These are phyloP conservation scores for Colletotrichum sp. DNA, from an alignment of 2,329 filamentous ascomycete genomes.

Conservation along the genomic window DNA sequence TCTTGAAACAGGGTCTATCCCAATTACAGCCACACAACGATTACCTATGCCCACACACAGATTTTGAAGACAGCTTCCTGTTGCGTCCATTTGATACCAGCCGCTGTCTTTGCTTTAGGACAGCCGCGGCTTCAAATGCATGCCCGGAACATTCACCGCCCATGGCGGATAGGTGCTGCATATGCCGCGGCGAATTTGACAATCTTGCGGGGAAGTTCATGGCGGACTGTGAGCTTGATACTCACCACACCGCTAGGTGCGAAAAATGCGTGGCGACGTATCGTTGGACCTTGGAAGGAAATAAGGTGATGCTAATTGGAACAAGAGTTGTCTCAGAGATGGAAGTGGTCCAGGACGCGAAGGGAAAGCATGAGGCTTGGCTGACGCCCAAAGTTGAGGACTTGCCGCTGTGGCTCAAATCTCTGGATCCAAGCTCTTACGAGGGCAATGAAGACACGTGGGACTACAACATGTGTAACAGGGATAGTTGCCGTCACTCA, in stretches of 20 bases:
- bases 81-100: not conserved
- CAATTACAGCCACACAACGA: not conserved
- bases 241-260: not conserved
- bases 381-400: not conserved
- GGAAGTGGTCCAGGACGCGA: not conserved
- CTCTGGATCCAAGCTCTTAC: not conserved
- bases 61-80: not conserved
- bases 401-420: not conserved
- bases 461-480: not conserved
- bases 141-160: not conserved
- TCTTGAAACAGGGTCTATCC: not conserved
- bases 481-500: fast-evolving
- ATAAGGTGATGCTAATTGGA: not conserved
- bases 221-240: not conserved
- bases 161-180: not conserved
- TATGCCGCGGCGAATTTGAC: not conserved
- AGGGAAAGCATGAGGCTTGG: not conserved
- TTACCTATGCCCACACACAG: not conserved
- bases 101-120: not conserved
- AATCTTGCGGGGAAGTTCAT: not conserved
- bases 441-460: not conserved
- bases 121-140: not conserved
- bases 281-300: not conserved
- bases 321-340: not conserved
- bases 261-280: not conserved